Base-by-base conservation (phyloP, 2,329 filamentous ascomycete genomes). In the Monosporascus sp. region DNA sequence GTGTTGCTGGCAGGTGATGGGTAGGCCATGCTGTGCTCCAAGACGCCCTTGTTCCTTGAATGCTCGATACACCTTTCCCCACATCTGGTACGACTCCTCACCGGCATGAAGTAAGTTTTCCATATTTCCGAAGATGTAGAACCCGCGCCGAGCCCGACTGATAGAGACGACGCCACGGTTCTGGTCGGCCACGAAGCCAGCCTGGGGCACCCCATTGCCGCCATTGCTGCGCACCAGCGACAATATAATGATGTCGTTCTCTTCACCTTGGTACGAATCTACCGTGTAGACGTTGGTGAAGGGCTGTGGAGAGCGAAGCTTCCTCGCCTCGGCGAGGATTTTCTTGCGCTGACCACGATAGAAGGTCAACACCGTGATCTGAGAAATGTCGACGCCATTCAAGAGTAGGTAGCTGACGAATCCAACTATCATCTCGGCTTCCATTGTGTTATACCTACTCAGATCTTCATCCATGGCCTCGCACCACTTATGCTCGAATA, bases 231-330 rank as follows among this genome's bases (percentile, higher is more conserved):
- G 81, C 3, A 94, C 91, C 0, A 96, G 74, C 0, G 91, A 96
- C 0, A 96, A 73, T 2, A 96, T 67, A 9, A 97, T 78, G 8
- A 96, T 76, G 24, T 92, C 88, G 57, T 96, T 96, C 66, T 96
- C 91, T 62, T 96, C 91, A 14, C 91, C 91, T 67, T 96, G 91
- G 63, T 93, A 96, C 0, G 88, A 89, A 63, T 96, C 92, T 0
- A 97, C 89, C 0, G 91, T 96, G 37, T 83, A 81, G 1, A 96
- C 86, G 2, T 86, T 86, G 60, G 80, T 64, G 45, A 65, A 68
- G 7, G 66, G 63, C 20, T 64, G 57, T 38, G 40, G 71, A 50
- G 50, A 64, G 16, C 49, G 45, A 37, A 61, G 43, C 40, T 72
- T 58, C 11, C 70, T 68, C 3, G 86, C 67, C 6, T 72, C 68